Evolutionary conservation across 129 eudicot genomes (phyloP), one percentile per base, ranked within the genome.

Genomic region (Flaveria bidentis): DNA sequence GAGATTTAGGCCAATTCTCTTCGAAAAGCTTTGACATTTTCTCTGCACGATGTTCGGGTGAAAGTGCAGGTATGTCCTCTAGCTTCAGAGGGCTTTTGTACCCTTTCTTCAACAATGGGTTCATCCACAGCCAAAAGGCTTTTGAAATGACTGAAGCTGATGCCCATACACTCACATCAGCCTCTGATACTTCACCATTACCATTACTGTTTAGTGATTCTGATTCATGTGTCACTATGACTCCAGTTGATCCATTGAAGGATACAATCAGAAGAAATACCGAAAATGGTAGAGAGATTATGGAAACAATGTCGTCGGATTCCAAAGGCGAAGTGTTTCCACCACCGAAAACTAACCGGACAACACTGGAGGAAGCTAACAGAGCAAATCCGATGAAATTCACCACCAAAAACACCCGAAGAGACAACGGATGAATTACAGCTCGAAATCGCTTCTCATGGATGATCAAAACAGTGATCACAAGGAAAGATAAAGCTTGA

Each of bases 121-220:
- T 90, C 91, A 93, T 66, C 98, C 98, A 93, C 17, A 88, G 0
- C 92, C 95, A 93, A 42, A 90, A 93, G 20, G 86, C 78, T 76
- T 87, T 90, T 0, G 98, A 93, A 6, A 75, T 6, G 45, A 85
- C 1, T 10, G 97, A 90, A 12, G 97, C 97, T 9, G 90, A 62
- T 60, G 92, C 92, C 80, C 78, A 93, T 5, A 88, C 88, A 46
- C 81, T 93, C 26, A 84, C 89, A 26, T 33, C 39, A 33, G 39
- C 39, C 39, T 53, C 72, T 13, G 87, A 67, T 30, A 89, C 68
- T 22, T 80, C 84, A 25, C 46, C 75, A 46, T 33, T 33, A 33
- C 39, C 39, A 33, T 33, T 33, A 33, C 39, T 33, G 39, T 33
- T 33, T 33, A 33, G 39, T 33, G 39, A 33, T 33, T 33, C 39